phyloP scores from a whole-genome alignment of 2,329 filamentous ascomycete species.

The Cercospora zeae-maydis region DNA sequence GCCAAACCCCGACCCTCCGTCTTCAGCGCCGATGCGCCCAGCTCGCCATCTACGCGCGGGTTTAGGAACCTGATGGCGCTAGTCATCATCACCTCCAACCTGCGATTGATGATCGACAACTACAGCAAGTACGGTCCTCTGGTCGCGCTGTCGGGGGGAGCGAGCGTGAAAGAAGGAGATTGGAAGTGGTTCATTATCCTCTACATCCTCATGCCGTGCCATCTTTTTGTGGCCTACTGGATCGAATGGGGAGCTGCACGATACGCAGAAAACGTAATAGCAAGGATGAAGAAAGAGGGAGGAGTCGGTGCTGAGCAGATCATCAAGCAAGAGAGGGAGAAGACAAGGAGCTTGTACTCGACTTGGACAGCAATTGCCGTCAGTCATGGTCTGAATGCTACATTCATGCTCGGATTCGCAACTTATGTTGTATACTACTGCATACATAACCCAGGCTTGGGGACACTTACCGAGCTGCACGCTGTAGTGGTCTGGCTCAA shows the following conservation, averaged over 20 bases:
- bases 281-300: slow-evolving; percentile 47
- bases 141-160: slow-evolving; percentile 73
- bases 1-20: slow-evolving; percentile 68
- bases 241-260: slow-evolving; percentile 81
- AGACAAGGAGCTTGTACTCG: slow-evolving; percentile 26
- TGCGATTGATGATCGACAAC: slow-evolving; percentile 93
- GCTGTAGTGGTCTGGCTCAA: slow-evolving; percentile 96
- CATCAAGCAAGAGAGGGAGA: slow-evolving; percentile 52
- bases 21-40: slow-evolving; percentile 75
- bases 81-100: slow-evolving; percentile 85
- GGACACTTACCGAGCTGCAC: slow-evolving; percentile 84
- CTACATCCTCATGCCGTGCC: slow-evolving; percentile 83
- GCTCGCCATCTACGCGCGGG: slow-evolving; percentile 79
- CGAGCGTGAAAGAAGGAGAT: slow-evolving; percentile 25
- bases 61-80: slow-evolving; percentile 97
- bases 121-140: slow-evolving; percentile 96
- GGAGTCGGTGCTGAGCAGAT: slow-evolving; percentile 40
- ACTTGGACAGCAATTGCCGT: slow-evolving; percentile 77
- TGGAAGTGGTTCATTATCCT: slow-evolving; percentile 50
- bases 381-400: slow-evolving; percentile 74
- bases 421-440: slow-evolving; percentile 82
- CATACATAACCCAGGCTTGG: slow-evolving; percentile 90
- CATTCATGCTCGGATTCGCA: slow-evolving; percentile 73
- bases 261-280: slow-evolving; percentile 68
- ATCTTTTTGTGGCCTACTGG: slow-evolving; percentile 83